phyloP scores from a whole-genome alignment of 495 filamentous ascomycete species.

The Apiosordaria backusii region DNA sequence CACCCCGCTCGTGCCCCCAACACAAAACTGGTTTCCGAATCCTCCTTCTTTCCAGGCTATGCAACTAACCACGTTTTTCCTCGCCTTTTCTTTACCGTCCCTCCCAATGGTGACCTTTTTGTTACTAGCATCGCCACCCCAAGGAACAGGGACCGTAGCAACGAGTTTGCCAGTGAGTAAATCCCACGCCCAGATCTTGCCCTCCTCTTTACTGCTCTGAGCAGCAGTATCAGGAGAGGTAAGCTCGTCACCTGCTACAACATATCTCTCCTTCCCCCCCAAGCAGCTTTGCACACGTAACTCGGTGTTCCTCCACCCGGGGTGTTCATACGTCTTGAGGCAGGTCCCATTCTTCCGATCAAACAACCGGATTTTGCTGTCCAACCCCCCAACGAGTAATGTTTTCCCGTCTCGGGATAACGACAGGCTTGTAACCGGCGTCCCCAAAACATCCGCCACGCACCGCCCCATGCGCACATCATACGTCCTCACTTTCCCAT shows the following conservation, averaged over 20 bases:
- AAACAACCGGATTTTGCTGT: slow-evolving; percentile 74
- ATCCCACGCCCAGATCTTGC: slow-evolving; percentile 84
- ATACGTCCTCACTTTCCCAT: slow-evolving; percentile 79
- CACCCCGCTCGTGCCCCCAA: slow-evolving; percentile 51
- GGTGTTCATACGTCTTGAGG: slow-evolving; percentile 59
- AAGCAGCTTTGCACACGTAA: slow-evolving; percentile 68
- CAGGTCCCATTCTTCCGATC: slow-evolving; percentile 71
- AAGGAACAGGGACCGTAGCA: slow-evolving; percentile 56
- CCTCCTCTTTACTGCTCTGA: slow-evolving; percentile 37
- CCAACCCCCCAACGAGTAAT: slow-evolving; percentile 70
- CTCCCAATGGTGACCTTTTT: slow-evolving; percentile 46
- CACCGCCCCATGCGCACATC: slow-evolving; percentile 80
- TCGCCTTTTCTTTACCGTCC: slow-evolving; percentile 51
- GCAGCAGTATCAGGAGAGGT: slow-evolving; percentile 32
- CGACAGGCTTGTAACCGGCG: slow-evolving; percentile 64
- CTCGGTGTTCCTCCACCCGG: slow-evolving; percentile 60
- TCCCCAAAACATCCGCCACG: slow-evolving; percentile 67
- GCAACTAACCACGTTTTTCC: slow-evolving; percentile 51
- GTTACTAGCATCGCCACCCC: slow-evolving; percentile 52
- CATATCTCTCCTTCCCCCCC: slow-evolving; percentile 69
- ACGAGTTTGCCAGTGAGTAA: slow-evolving; percentile 69
- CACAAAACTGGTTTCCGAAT: slow-evolving; percentile 56
- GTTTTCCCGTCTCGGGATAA: slow-evolving; percentile 69
- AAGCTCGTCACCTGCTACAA: slow-evolving; percentile 78
- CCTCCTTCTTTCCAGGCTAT: slow-evolving; percentile 72